Base-by-base conservation (phyloP, 768 basidiomycete species). In the Xanthoconium stramineum region DNA sequence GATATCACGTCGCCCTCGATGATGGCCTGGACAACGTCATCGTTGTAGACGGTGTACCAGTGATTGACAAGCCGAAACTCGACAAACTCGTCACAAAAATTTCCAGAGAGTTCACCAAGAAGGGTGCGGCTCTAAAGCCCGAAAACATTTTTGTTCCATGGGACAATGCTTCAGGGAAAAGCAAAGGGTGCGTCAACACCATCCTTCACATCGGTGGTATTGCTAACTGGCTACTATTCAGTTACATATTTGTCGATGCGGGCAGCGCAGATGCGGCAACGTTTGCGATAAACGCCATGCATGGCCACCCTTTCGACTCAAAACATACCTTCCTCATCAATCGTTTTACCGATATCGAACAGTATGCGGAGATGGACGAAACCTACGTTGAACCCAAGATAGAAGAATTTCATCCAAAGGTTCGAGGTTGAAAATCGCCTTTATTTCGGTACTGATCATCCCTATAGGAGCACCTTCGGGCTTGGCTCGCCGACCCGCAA, bases 401-500 rank as follows among this genome's bases (percentile, higher is more conserved):
- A 1, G 88, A 91, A 64, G 85, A 87, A 53, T 97, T 87, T 69
- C 77, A 76, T 47, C 79, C 91, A 37, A 85, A 87, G 75, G 94
- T 93, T 60, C 33, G 53, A 42, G n/a, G 13, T 47, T 45, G 17
- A 46, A 52, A 17, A n/a, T 48, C 30, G 17, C 20, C 15, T 30
- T 11, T 17, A 33, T 42, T 17, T 52, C 37, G 45, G 6, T 56
- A 28, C 42, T 66, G 19, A 69, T 30, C 43, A 40, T 24, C 38
- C 19, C 29, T 3, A 30, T 61, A 98, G 94, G 97, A 98, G 70
- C 95, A 99, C 75, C 81, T 98, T 58, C 84, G 92, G 46, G 89
- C 91, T 50, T 99, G 96, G 95, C 81, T 98, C 51, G 91, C 86
- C 28, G 97, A 99, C 74, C 78, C 84, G 24, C 86, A 88, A 72